A percentile compares a stretch with the other conserved stretches of the same genome.
Conservation (phyloP, 2,329 filamentous ascomycete genomes). For the Lachnellula occidentalis region DNA sequence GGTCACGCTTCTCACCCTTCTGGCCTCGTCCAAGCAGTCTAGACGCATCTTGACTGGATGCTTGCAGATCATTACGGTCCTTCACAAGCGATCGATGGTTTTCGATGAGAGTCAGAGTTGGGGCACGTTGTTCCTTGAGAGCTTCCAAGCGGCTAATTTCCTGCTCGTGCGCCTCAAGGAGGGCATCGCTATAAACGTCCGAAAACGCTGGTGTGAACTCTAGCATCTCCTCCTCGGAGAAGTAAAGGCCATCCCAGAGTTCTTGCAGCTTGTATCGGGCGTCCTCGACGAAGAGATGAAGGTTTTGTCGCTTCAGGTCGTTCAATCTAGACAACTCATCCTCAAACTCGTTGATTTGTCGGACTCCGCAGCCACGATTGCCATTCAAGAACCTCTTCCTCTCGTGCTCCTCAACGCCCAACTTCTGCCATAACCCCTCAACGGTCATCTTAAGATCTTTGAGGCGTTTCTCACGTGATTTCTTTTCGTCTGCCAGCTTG, state of each 20-base stretch:
- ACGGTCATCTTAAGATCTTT: conserved; percentile 71
- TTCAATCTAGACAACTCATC: conserved; percentile 82
- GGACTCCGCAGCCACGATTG: conserved; percentile 85
- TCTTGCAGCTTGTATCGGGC: conserved; percentile 85
- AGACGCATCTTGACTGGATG: conserved; percentile 91
- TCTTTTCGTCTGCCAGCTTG: conserved; percentile 84
- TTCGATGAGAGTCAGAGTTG: conserved; percentile 76
- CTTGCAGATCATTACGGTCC: conserved; percentile 81
- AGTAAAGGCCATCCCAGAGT: conserved; percentile 90
- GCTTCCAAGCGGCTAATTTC: conserved; percentile 80
- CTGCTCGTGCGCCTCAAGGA: conserved; percentile 89
- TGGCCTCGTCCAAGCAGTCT: conserved; percentile 85
- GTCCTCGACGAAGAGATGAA: conserved; percentile 95
- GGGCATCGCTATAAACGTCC: conserved; percentile 92
- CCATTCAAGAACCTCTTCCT: conserved; percentile 78
- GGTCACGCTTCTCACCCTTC: conserved; percentile 91
- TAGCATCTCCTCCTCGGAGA: conserved; percentile 97
- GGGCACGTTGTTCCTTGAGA: conserved; percentile 80
- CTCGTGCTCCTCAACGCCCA: conserved; percentile 77
- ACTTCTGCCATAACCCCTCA: conserved; percentile 83
- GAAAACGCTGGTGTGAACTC: conserved; percentile 97
- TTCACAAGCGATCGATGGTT: conserved; percentile 75
- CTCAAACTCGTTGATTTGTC: conserved; percentile 93
- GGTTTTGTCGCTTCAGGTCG: conserved; percentile 89
- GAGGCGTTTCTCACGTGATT: conserved; percentile 67